Conservation (phyloP, 306 rosid species). For the Cicer pinnatifidum region DNA sequence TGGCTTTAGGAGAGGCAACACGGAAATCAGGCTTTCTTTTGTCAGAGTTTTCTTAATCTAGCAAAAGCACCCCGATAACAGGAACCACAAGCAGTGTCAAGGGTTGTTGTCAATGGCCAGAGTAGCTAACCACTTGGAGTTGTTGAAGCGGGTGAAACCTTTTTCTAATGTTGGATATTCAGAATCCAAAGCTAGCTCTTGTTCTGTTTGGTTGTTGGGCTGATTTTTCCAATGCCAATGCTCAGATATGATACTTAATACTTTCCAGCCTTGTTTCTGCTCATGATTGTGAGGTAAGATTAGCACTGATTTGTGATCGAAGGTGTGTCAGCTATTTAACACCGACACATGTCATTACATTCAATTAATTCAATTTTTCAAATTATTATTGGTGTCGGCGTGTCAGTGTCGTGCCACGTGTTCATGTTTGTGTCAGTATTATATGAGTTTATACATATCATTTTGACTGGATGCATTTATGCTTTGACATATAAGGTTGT, state of each 20-base stretch:
- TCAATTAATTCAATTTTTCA: no score
- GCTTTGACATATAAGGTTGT: slow-evolving; percentile 59
- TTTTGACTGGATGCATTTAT: slow-evolving; percentile 20
- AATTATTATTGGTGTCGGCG: no score
- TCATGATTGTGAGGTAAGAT: slow-evolving; percentile 62
- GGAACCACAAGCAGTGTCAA: slow-evolving; percentile 44
- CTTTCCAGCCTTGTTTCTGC: slow-evolving; percentile 71
- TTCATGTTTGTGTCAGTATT: no score
- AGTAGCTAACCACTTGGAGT: slow-evolving; percentile 61
- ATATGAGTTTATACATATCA: no score
- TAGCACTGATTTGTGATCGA: neutral
- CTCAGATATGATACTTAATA: slow-evolving; percentile 59
- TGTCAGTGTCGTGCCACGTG: no score
- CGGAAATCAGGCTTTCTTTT: slow-evolving; percentile 51
- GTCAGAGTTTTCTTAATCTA: slow-evolving; percentile 66
- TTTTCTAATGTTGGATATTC: slow-evolving; percentile 58
- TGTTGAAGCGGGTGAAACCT: slow-evolving; percentile 67
- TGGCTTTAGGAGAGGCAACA: slow-evolving; percentile 68
- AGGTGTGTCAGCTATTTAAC: no score
- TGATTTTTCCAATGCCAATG: slow-evolving; percentile 46
- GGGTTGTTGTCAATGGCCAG: slow-evolving; percentile 68
- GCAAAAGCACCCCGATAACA: slow-evolving; percentile 49
- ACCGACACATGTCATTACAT: no score
- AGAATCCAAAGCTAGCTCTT: slow-evolving; percentile 62
- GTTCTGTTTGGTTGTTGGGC: slow-evolving; percentile 84